These are phyloP conservation scores for Tricholoma terreum DNA, from an alignment of 768 basidiomycete genomes.

Conservation along the genomic window DNA sequence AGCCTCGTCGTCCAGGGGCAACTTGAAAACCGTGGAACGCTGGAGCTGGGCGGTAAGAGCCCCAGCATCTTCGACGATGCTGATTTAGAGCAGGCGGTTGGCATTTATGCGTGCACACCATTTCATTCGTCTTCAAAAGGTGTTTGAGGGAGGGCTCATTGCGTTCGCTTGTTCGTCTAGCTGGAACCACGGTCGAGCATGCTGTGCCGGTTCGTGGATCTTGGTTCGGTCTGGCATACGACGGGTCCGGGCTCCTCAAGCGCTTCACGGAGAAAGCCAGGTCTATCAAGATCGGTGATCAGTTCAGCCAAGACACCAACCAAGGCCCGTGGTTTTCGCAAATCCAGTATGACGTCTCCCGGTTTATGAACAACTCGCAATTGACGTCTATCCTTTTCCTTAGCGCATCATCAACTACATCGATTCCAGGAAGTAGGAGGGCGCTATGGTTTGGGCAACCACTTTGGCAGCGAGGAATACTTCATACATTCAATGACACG, in stretches of 20 bases:
- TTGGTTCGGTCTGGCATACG: constrained; percentile 80
- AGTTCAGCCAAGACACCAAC: constrained; percentile 54
- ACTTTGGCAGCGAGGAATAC: constrained; percentile 45
- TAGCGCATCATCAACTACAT: constrained; percentile 82
- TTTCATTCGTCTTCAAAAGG: constrained; percentile 62
- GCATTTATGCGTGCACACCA: constrained; percentile 58
- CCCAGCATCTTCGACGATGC: constrained; percentile 64
- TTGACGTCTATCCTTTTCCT: not conserved
- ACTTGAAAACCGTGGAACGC: constrained; percentile 71
- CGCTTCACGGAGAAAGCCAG: constrained; percentile 55
- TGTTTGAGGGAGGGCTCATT: not conserved
- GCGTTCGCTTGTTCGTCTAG: constrained; percentile 27
- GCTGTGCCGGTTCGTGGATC: constrained; percentile 82
- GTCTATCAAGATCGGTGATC: constrained; percentile 64
- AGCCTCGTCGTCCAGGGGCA: constrained; percentile 70
- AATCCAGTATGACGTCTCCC: constrained; percentile 49
- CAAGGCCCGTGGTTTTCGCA: constrained; percentile 83
- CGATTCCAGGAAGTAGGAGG: constrained; percentile 64
- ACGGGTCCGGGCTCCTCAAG: constrained; percentile 71
- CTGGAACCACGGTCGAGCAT: constrained; percentile 72
- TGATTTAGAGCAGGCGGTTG: constrained; percentile 62
- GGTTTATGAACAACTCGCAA: not conserved
- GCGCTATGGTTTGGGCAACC: constrained; percentile 72
- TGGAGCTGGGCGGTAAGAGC: constrained; percentile 74
- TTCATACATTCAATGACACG: constrained; percentile 74